phyloP scores from a whole-genome alignment of 164 flowering plant genomes.

The Sedum album region DNA sequence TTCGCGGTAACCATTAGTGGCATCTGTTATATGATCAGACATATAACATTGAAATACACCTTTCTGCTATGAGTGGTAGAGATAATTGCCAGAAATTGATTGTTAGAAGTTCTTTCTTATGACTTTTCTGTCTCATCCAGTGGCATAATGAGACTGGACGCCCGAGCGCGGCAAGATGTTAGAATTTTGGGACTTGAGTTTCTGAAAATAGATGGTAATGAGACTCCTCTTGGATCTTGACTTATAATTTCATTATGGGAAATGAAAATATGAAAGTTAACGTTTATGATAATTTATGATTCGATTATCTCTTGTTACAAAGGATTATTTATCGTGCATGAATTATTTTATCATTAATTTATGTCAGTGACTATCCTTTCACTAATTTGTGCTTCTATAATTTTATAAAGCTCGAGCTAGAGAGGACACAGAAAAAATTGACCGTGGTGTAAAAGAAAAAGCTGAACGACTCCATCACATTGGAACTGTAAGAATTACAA shows the following conservation, averaged over 20 bases:
- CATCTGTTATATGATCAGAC: background rate
- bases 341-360: constrained; percentile 3
- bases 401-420: constrained; percentile 70
- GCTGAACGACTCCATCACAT: constrained; percentile 77
- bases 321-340: background rate
- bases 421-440: constrained; percentile 84
- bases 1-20: constrained; percentile 54
- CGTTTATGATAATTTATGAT: too few species aligned
- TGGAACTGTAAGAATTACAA: constrained; percentile 43
- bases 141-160: constrained; percentile 77
- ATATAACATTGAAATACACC: background rate
- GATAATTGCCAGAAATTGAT: too few species aligned
- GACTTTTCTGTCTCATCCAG: constrained; percentile 23
- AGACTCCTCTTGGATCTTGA: background rate
- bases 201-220: constrained; percentile 87
- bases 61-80: too few species aligned
- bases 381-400: background rate
- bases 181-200: constrained; percentile 79
- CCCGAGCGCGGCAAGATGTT: constrained; percentile 93
- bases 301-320: background rate
- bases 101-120: background rate
- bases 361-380: too few species aligned
- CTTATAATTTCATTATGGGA: background rate
- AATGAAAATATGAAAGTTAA: too few species aligned
- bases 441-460: constrained; percentile 66